A percentile compares a stretch with the other conserved stretches of the same genome.
Evolutionary conservation across 805 yeast species (phyloP).

Genomic region (Nakazawaea wyomingensis): DNA sequence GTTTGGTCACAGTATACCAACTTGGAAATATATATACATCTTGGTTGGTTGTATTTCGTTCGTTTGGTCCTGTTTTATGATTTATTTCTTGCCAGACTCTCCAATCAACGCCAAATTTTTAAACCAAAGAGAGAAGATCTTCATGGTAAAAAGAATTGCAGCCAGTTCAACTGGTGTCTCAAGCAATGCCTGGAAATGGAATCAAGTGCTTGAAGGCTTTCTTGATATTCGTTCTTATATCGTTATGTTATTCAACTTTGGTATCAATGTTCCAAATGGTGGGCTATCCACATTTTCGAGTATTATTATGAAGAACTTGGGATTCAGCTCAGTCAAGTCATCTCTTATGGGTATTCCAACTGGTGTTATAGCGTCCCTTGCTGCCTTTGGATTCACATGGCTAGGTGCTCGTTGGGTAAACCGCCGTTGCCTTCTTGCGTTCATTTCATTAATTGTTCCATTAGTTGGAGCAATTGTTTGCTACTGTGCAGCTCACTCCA

Average conservation of each 20-base stretch:
- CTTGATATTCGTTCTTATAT: slow-evolving; percentile 24
- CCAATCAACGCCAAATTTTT: slow-evolving; percentile 43
- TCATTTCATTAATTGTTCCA: slow-evolving; percentile 24
- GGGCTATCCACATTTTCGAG: slow-evolving; percentile 25
- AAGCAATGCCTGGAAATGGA: slow-evolving; percentile 30
- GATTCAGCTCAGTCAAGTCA: slow-evolving; percentile 16
- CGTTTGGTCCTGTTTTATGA: slow-evolving; percentile 32
- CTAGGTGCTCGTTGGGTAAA: slow-evolving; percentile 26
- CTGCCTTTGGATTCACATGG: slow-evolving; percentile 28
- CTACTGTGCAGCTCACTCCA: slow-evolving; percentile 18
- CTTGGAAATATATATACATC: slow-evolving; percentile 41
- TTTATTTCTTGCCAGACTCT: slow-evolving; percentile 32
- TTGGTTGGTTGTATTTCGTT: slow-evolving; percentile 38
- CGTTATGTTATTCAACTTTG: slow-evolving; percentile 22
- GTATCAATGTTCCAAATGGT: slow-evolving; percentile 27
- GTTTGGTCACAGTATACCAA: slow-evolving; percentile 25
- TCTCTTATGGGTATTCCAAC: slow-evolving; percentile 25
- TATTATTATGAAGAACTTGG: slow-evolving; percentile 23
- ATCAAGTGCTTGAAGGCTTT: slow-evolving; percentile 39
- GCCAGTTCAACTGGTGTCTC: slow-evolving; percentile 41
- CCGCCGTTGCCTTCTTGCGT: slow-evolving; percentile 22
- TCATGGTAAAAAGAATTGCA: slow-evolving; percentile 24
- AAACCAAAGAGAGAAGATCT: slow-evolving; percentile 30
- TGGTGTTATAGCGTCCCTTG: slow-evolving; percentile 31
- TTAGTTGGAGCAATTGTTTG: slow-evolving; percentile 24